phyloP scores from a whole-genome alignment of 176 grass and related monocot genomes.

The Saccharum officinarum region DNA sequence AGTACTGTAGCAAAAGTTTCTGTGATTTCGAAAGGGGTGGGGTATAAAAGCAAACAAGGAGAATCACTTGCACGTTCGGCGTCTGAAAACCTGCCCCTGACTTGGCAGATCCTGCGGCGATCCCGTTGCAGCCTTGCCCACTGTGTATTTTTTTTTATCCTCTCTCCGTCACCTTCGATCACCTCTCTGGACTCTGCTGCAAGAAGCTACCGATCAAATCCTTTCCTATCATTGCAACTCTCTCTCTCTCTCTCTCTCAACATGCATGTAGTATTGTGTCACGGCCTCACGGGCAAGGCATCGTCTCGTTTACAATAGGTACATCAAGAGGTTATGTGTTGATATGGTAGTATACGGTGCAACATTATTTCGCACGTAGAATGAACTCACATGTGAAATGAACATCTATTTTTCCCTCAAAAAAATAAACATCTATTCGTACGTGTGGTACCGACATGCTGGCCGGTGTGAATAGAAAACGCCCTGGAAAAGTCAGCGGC shows the following conservation, averaged over 20 bases:
- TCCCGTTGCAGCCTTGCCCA: slow-evolving; percentile 50
- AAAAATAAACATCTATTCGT: not conserved
- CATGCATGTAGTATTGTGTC: not conserved
- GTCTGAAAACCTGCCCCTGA: slow-evolving; percentile 46
- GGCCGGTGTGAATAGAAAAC: not conserved
- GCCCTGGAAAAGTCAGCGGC: not conserved
- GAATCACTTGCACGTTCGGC: slow-evolving; percentile 82
- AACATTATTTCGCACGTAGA: not conserved
- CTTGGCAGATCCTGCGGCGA: slow-evolving; percentile 66
- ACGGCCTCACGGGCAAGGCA: slow-evolving; percentile 9
- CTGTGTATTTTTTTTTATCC: slow-evolving; percentile 17
- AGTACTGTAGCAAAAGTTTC: not conserved
- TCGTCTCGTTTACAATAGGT: slow-evolving; percentile 5
- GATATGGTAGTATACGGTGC: not conserved
- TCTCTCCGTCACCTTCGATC: slow-evolving; percentile 18
- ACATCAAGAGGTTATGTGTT: slow-evolving; percentile 2
- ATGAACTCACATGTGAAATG: not conserved
- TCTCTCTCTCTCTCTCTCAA: not conserved
- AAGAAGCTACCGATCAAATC: slow-evolving; percentile 41
- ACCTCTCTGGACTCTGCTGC: not conserved
- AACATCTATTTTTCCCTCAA: not conserved
- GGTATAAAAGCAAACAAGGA: slow-evolving; percentile 52
- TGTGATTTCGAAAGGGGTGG: not conserved
- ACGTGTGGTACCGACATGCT: not conserved
- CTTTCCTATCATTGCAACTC: slow-evolving; percentile 27